Evolutionary conservation across 495 filamentous ascomycete genomes (phyloP).

Genomic region (Haplographium delicatum): DNA sequence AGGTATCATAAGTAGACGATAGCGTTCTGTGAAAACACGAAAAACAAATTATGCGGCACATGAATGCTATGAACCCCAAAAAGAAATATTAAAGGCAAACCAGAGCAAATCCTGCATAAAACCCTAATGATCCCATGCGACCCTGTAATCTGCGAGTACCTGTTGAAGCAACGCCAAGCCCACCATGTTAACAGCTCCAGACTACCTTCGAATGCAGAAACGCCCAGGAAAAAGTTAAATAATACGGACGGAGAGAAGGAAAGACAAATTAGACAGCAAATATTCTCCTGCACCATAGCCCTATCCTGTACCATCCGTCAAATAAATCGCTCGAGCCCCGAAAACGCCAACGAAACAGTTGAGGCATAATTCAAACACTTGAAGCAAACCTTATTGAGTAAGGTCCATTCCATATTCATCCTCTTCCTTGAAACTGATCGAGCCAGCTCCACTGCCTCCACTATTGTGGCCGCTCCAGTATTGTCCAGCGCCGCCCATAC

Average conservation of each 20-base stretch:
- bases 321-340: not conserved
- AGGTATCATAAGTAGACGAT: conserved; percentile 20
- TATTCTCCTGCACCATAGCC: not conserved
- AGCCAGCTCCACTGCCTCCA: conserved; percentile 47
- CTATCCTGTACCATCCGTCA: not conserved
- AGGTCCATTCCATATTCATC: conserved; percentile 86
- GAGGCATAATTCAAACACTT: not conserved
- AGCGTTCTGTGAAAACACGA: conserved; percentile 10
- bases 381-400: conserved; percentile 34
- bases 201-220: conserved; percentile 28
- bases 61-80: conserved; percentile 18
- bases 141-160: conserved; percentile 20
- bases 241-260: conserved; percentile 21
- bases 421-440: conserved; percentile 80
- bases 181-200: conserved; percentile 17
- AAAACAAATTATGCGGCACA: conserved; percentile 20
- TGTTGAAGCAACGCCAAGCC: conserved; percentile 16
- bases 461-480: conserved; percentile 69
- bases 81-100: not conserved
- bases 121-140: conserved; percentile 12
- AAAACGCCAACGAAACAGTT: not conserved
- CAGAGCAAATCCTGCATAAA: conserved; percentile 2
- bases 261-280: conserved; percentile 26
- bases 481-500: conserved; percentile 43
- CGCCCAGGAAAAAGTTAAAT: conserved; percentile 17